Base-by-base conservation (phyloP, 805 yeast species). In the Yarrowia hollandica region DNA sequence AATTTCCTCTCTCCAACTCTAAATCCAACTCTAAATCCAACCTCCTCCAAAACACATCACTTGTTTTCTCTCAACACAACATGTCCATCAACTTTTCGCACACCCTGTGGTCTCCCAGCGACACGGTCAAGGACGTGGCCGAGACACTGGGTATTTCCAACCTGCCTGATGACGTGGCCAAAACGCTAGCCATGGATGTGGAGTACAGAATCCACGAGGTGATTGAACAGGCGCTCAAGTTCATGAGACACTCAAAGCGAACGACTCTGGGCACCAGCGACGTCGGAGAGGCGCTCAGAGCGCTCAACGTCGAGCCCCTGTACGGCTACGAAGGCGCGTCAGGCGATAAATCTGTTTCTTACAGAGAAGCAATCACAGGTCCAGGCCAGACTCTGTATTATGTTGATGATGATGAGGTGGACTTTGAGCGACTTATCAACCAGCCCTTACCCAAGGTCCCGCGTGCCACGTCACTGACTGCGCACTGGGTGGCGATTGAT, bases 111-210 rank as follows among this genome's bases (percentile, higher is more conserved):
- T 91, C 98, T 9, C 97, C 98, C 7, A 85, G 88, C 61, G 98
- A 94, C 71, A 94, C 99, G 0, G 97, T 95, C 25, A 87, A 85
- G 67, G 99, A 94, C 75, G 96, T 89, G 14, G 96, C 97, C 0
- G 99, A 94, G 69, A 81, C 90, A 2, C 76, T 94, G 10, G 99
- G 99, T 1, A 78, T 94, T 33, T 72, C 78, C 3, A 72, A 72
- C 35, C 75, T 94, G 48, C 88, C 89, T 28, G 98, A 92, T 58
- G 99, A 95, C 62, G 96, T 92, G 1, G 87, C 97, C 48, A 88
- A 90, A 68, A 89, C 94, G 63, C 75, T 94, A 62, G 98, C 99
- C 6, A 94, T 94, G 99, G 99, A 94, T 70, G 95, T 94, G n/a
- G 99, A 94, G 74, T 94, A 95, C 71, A 81, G 99, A 63, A 88